These are phyloP conservation scores for Cercospora nicotianae DNA, from an alignment of 2,329 filamentous ascomycete genomes.

Conservation along the genomic window DNA sequence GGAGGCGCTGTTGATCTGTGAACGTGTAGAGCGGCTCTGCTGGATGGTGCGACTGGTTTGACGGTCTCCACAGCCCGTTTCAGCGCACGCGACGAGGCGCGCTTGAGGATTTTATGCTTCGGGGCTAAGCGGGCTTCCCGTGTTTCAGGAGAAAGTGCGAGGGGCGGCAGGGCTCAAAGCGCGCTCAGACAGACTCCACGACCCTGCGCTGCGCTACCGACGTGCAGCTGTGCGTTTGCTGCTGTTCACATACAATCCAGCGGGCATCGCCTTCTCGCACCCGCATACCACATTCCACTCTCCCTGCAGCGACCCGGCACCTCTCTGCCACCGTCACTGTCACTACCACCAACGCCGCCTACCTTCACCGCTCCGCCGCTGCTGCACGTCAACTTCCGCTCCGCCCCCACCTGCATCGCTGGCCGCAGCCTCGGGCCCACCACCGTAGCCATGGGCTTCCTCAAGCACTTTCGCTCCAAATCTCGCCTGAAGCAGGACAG, in stretches of 20 bases:
- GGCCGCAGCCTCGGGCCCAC: neutral
- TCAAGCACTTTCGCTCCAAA: constrained; percentile 51
- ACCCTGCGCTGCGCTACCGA: neutral
- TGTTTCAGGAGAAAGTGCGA: neutral
- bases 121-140: neutral
- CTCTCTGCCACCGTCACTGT: neutral
- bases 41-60: neutral
- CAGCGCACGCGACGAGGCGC: neutral
- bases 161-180: neutral
- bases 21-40: neutral
- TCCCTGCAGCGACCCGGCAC: neutral
- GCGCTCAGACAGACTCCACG: neutral
- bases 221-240: neutral
- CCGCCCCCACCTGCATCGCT: neutral
- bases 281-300: neutral
- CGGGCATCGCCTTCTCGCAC: neutral
- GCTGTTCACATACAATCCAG: neutral
- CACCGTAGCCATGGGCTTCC: constrained; percentile 46
- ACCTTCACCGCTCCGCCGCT: neutral
- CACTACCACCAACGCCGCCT: neutral
- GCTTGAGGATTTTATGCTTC: neutral
- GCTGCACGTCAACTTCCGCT: constrained; percentile 4
- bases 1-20: neutral
- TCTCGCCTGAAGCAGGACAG: constrained; percentile 45
- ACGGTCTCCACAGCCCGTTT: neutral